A percentile compares a stretch with the other conserved stretches of the same genome.
Evolutionary conservation across 2,329 filamentous ascomycete species (phyloP).

Genomic region (Fusarium armeniacum): DNA sequence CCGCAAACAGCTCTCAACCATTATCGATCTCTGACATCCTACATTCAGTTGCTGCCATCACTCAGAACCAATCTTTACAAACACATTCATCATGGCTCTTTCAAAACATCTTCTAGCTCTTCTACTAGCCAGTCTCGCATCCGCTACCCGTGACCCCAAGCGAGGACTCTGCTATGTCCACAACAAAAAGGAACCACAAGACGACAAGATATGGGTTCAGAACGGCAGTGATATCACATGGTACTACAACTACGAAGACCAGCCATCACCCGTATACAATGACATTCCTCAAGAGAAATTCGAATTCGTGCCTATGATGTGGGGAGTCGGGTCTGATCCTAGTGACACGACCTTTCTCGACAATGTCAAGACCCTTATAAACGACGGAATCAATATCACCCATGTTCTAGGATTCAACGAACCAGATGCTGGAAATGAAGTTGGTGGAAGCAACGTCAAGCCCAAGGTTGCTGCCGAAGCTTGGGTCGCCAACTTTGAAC

Average conservation of each 20-base stretch:
- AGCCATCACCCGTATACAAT: slow-evolving; percentile 67
- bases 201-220: slow-evolving; percentile 75
- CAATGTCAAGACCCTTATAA: slow-evolving; percentile 69
- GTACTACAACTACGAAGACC: slow-evolving; percentile 84
- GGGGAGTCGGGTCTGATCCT: slow-evolving; percentile 68
- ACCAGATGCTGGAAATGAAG: slow-evolving; percentile 70
- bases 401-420: slow-evolving; percentile 86
- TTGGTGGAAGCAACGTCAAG: slow-evolving; percentile 73
- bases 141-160: slow-evolving; percentile 63
- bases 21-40: not conserved
- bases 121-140: slow-evolving; percentile 44
- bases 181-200: slow-evolving; percentile 65
- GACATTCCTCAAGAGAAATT: slow-evolving; percentile 67
- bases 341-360: slow-evolving; percentile 72
- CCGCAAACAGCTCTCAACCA: not conserved
- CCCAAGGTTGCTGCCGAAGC: slow-evolving; percentile 73
- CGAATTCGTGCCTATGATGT: slow-evolving; percentile 86
- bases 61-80: not conserved
- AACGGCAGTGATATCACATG: slow-evolving; percentile 74
- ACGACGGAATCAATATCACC: slow-evolving; percentile 68
- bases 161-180: slow-evolving; percentile 80
- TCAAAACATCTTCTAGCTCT: slow-evolving; percentile 35
- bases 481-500: slow-evolving; percentile 80
- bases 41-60: not conserved
- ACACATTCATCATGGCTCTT: slow-evolving; percentile 24